Conservation (phyloP, 805 yeast species). For the Ogataea allantospora region DNA sequence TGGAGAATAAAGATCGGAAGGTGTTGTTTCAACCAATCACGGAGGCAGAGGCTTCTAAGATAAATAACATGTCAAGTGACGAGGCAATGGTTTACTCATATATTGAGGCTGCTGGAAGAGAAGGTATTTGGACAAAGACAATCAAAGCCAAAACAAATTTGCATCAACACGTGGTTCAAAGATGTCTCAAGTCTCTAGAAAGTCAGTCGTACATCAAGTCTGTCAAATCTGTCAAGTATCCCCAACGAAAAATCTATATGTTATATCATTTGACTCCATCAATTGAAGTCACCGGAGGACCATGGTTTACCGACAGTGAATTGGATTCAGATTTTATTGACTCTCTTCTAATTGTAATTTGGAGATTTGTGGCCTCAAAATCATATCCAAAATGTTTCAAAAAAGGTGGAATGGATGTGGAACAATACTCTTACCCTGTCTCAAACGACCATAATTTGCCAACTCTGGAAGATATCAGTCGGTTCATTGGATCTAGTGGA, state of each 20-base stretch:
- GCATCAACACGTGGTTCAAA: slow-evolving; percentile 85
- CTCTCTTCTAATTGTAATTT: slow-evolving; percentile 73
- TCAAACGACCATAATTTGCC: slow-evolving; percentile 50
- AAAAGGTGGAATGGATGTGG: slow-evolving; percentile 28
- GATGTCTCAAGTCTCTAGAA: slow-evolving; percentile 80
- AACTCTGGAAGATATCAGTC: slow-evolving; percentile 68
- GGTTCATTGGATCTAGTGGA: slow-evolving; percentile 67
- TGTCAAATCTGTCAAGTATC: slow-evolving; percentile 84
- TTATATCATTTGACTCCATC: slow-evolving; percentile 90
- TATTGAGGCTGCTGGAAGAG: slow-evolving; percentile 90
- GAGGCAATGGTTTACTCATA: slow-evolving; percentile 89
- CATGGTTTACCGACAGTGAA: slow-evolving; percentile 97
- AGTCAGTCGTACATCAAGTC: slow-evolving; percentile 79
- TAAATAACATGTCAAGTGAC: slow-evolving; percentile 76
- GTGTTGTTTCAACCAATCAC: slow-evolving; percentile 75
- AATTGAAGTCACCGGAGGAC: slow-evolving; percentile 96
- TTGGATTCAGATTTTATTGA: slow-evolving; percentile 92
- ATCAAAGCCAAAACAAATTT: slow-evolving; percentile 83
- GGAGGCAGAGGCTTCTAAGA: slow-evolving; percentile 70
- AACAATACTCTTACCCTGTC: slow-evolving; percentile 30
- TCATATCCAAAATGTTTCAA: slow-evolving; percentile 75
- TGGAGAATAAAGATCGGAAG: slow-evolving; percentile 59
- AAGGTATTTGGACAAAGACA: slow-evolving; percentile 95
- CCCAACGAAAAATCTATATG: slow-evolving; percentile 96
- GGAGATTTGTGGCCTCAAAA: slow-evolving; percentile 78